phyloP scores from a whole-genome alignment of 371 early-diverging fungal species.

The Smittium mucronatum region DNA sequence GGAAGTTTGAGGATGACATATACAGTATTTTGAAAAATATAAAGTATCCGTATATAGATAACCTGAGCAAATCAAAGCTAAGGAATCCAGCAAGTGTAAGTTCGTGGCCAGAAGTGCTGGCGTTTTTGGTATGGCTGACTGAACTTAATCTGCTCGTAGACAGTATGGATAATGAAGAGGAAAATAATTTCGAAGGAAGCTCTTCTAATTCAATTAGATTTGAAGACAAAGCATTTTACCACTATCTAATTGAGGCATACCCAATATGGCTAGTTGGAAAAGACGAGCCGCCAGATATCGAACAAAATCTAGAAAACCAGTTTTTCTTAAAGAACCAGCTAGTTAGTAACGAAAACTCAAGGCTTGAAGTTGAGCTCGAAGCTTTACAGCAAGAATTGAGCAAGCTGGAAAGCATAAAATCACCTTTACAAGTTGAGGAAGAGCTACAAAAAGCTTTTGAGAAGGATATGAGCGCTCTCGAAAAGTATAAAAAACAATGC shows the following conservation, averaged over 20 bases:
- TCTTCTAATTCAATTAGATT: slow-evolving; percentile 31
- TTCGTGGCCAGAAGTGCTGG: slow-evolving; percentile 80
- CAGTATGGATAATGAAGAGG: slow-evolving; percentile 24
- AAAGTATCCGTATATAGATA: slow-evolving; percentile 82
- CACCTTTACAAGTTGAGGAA: slow-evolving; percentile 41
- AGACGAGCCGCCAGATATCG: slow-evolving; percentile 45
- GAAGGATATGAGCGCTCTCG: slow-evolving; percentile 38
- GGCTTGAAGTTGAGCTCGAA: slow-evolving; percentile 31
- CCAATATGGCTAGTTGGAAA: slow-evolving; percentile 41
- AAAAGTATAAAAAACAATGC: slow-evolving; percentile 34
- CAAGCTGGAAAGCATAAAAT: slow-evolving; percentile 29
- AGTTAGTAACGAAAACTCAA: slow-evolving; percentile 33
- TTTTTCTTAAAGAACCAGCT: slow-evolving; percentile 42
- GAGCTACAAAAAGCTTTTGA: slow-evolving; percentile 33
- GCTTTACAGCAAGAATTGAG: slow-evolving; percentile 34
- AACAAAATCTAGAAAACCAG: slow-evolving; percentile 33
- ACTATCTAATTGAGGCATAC: slow-evolving; percentile 41
- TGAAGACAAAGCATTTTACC: slow-evolving; percentile 51
- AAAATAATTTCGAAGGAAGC: slow-evolving; percentile 21
- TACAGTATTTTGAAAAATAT: slow-evolving; percentile 57
- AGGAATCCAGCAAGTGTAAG: slow-evolving; percentile 70
- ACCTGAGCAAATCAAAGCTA: slow-evolving; percentile 71
- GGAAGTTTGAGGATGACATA: slow-evolving; percentile 79
- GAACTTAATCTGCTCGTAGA: slow-evolving; percentile 54
- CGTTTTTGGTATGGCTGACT: slow-evolving; percentile 80